Conservation (phyloP, 2,329 filamentous ascomycete species). For the Bipolaris zeicola region DNA sequence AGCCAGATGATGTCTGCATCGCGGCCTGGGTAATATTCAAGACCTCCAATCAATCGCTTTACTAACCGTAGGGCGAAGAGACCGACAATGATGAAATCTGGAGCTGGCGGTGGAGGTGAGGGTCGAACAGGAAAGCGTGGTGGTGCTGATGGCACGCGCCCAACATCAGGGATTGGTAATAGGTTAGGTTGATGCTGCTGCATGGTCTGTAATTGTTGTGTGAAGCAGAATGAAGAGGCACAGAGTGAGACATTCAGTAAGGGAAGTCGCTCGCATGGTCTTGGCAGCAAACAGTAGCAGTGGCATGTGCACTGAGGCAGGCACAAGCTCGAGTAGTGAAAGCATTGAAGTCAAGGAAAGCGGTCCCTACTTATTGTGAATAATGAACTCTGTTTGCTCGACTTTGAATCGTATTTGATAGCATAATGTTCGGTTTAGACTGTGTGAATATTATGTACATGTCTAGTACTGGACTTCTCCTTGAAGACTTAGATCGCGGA, state of each 20-base stretch:
- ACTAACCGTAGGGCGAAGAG: conserved; percentile 34
- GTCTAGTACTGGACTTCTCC: not conserved
- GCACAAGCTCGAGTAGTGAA: not conserved
- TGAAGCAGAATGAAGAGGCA: not conserved
- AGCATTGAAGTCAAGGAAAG: not conserved
- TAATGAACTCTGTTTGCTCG: not conserved
- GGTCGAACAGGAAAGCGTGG: not conserved
- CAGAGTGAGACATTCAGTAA: not conserved
- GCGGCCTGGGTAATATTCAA: conserved; percentile 22
- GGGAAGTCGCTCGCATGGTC: not conserved
- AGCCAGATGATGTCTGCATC: conserved; percentile 29
- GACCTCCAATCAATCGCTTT: conserved; percentile 18
- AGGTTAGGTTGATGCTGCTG: not conserved
- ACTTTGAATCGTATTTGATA: not conserved
- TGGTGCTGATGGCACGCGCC: not conserved
- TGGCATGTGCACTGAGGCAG: not conserved
- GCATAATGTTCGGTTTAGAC: too few species aligned
- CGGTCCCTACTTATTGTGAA: not conserved
- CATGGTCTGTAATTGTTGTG: not conserved
- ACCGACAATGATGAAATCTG: conserved; percentile 30
- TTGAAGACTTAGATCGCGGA: not conserved
- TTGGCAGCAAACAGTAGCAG: not conserved
- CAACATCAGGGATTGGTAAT: conserved; percentile 4
- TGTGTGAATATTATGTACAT: not conserved
- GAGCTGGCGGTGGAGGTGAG: not conserved